Base-by-base conservation (phyloP, 2,329 filamentous ascomycete genomes). In the Aspergillus hiratsukae region DNA sequence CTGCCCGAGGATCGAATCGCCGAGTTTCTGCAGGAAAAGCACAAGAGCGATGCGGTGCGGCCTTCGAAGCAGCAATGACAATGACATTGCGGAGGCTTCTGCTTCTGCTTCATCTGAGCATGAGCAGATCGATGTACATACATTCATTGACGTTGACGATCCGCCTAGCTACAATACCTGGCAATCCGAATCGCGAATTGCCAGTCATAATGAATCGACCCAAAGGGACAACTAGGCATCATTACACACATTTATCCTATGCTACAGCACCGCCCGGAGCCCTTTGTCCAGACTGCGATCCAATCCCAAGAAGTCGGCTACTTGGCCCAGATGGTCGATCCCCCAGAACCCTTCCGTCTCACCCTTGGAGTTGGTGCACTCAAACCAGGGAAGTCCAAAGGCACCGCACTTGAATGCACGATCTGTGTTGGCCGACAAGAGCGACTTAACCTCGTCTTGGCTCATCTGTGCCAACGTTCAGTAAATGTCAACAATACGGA, bases 301-400 rank as follows among this genome's bases (percentile, higher is more conserved):
- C 55, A 86, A 61, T 1, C 76, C 80, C 56, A 86, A 61, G 66
- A 81, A 79, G 55, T 81, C 76, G 43, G 75, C 73, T 3, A 86
- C 72, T 64, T 81, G 78, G 1, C 80, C 83, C 46, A 87, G 61
- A 68, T 85, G 82, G 72, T 86, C 83, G 14, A 86, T 78, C 0
- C 84, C 84, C 80, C 82, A 87, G 62, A 81, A 86, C 0, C 70
- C 70, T 60, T 85, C 81, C 40, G 68, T 82, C 64, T 80, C 69
- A 0, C 83, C 83, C 51, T 80, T 71, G 6, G 68, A 52, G 67
- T 85, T 83, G 50, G 78, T 82, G 53, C 81, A 83, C 68, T 75
- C 71, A 64, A 84, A 82, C 79, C 81, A 87, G 2, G 84, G 84
- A 53, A 86, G 64, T 1, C 84, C 84, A 73, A 87, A 87, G 1